Percentiles rank a stretch among this genome's conserved stretches.
These are phyloP conservation scores for Ogataea corticis DNA, from an alignment of 805 yeast genomes.

Conservation along the genomic window DNA sequence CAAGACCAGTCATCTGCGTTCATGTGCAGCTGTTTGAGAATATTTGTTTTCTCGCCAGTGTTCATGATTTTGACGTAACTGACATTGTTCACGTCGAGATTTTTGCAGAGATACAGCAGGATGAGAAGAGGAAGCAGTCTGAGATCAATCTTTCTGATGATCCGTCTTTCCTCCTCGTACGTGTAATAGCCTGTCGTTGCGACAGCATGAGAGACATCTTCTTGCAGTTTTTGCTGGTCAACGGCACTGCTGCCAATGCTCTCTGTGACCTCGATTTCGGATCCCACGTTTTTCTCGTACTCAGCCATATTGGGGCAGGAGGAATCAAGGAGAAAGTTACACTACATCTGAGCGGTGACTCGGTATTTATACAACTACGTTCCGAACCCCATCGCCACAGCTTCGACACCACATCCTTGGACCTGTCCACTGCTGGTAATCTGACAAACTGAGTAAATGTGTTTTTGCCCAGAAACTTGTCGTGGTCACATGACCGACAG, in stretches of 20 bases:
- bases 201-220: neutral
- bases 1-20: conserved; percentile 5
- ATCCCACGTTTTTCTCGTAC: neutral
- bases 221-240: neutral
- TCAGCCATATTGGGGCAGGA: neutral
- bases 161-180: conserved; percentile 2
- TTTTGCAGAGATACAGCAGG: conserved; percentile 7
- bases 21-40: conserved; percentile 5
- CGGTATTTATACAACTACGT: neutral
- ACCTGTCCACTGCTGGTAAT: too few species aligned
- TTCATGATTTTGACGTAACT: conserved; percentile 9
- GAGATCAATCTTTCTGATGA: conserved; percentile 2
- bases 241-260: neutral
- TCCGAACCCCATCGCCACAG: too few species aligned
- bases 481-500: too few species aligned
- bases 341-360: too few species aligned
- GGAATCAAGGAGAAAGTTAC: too few species aligned
- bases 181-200: conserved; percentile 6
- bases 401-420: too few species aligned
- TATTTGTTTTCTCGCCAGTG: conserved; percentile 1
- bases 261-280: neutral
- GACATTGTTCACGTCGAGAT: conserved; percentile 8
- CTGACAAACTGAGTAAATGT: too few species aligned
- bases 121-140: conserved; percentile 2
- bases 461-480: too few species aligned